Percentiles rank a stretch among this genome's conserved stretches.
phyloP scores from a whole-genome alignment of 2,329 filamentous ascomycete genomes.

The Ceratocystis huliohia region DNA sequence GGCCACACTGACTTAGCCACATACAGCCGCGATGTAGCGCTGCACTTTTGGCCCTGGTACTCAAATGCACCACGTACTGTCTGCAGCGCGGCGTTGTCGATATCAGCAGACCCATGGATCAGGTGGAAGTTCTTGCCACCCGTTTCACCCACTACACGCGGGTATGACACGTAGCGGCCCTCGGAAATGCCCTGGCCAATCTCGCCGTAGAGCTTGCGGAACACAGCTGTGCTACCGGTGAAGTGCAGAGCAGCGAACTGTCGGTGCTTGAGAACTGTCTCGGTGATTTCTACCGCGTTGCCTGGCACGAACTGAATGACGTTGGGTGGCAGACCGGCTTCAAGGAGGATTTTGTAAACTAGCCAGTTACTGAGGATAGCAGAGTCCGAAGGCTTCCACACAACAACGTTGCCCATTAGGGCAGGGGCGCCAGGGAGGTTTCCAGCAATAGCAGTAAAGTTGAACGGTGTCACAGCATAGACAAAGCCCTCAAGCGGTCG shows the following conservation, averaged over 20 bases:
- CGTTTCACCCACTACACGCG: slow-evolving; percentile 79
- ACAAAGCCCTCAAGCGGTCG: slow-evolving; percentile 88
- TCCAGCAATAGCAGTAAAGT: slow-evolving; percentile 89
- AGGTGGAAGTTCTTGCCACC: slow-evolving; percentile 92
- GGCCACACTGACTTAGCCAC: slow-evolving; percentile 64
- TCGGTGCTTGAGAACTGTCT: slow-evolving; percentile 59
- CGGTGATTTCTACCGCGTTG: slow-evolving; percentile 72
- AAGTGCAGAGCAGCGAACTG: slow-evolving; percentile 89
- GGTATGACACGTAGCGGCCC: slow-evolving; percentile 73
- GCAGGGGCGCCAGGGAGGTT: slow-evolving; percentile 76
- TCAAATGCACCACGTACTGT: slow-evolving; percentile 81
- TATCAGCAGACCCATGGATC: slow-evolving; percentile 62
- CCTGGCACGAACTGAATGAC: slow-evolving; percentile 93
- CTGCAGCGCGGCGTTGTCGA: slow-evolving; percentile 66
- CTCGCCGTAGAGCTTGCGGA: slow-evolving; percentile 75
- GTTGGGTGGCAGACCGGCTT: slow-evolving; percentile 76
- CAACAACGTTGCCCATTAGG: slow-evolving; percentile 81
- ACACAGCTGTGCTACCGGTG: slow-evolving; percentile 84
- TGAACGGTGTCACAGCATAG: slow-evolving; percentile 88
- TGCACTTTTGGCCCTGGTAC: slow-evolving; percentile 86
- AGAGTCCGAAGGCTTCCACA: slow-evolving; percentile 92
- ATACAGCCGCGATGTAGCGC: slow-evolving; percentile 69
- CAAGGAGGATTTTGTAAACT: slow-evolving; percentile 76
- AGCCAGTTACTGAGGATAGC: slow-evolving; percentile 87
- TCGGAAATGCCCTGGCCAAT: slow-evolving; percentile 72